These are phyloP conservation scores for Rauvolfia tetraphylla DNA, from an alignment of 257 asterid species.

Conservation along the genomic window DNA sequence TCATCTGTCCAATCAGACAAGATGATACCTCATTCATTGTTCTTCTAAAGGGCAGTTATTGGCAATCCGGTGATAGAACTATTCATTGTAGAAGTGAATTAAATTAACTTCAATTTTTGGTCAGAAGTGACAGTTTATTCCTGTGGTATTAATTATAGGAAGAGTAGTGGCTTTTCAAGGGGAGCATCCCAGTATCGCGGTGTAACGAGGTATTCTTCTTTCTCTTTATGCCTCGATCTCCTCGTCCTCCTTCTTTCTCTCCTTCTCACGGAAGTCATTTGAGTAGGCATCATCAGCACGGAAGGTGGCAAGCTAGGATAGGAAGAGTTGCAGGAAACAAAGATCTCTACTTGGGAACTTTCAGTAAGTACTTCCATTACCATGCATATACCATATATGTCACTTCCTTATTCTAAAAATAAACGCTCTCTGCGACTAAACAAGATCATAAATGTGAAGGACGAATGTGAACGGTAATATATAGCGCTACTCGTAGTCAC, in stretches of 20 bases:
- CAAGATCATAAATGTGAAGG: too few species aligned
- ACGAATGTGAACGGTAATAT: too few species aligned
- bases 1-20: too few species aligned
- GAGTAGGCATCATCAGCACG: slow-evolving; percentile 86
- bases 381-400: not conserved
- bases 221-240: not conserved
- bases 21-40: too few species aligned
- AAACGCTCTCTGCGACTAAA: too few species aligned
- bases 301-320: slow-evolving; percentile 87
- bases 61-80: too few species aligned
- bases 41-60: too few species aligned
- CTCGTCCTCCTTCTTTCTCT: not conserved
- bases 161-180: slow-evolving; percentile 86
- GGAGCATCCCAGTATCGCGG: slow-evolving; percentile 95
- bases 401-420: too few species aligned
- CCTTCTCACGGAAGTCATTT: slow-evolving; percentile 17
- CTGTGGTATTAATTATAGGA: slow-evolving; percentile 33
- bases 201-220: slow-evolving; percentile 57
- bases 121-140: not conserved
- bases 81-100: not conserved
- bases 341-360: slow-evolving; percentile 88
- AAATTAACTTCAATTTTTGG: not conserved
- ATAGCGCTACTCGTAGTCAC: too few species aligned
- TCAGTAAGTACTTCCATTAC: slow-evolving; percentile 42
- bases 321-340: slow-evolving; percentile 96